phyloP scores from a whole-genome alignment of 768 basidiomycete genomes.

The Rhodotorula babjevae region DNA sequence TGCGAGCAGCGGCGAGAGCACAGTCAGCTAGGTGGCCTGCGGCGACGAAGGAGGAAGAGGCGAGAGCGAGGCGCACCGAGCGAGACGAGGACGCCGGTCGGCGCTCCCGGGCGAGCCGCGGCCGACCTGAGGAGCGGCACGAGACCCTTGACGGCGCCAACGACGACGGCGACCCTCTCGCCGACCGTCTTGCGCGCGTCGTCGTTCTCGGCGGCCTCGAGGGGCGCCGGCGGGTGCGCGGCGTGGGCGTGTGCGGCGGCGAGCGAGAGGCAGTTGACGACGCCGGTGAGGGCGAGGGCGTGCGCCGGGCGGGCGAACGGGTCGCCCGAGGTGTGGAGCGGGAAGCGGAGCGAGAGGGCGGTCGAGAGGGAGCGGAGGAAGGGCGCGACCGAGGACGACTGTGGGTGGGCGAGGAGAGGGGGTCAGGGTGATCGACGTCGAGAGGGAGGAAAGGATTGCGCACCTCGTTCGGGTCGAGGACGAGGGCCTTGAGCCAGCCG shows the following conservation, averaged over 20 bases:
- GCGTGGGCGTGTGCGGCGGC: not conserved
- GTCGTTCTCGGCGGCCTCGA: conserved; percentile 35
- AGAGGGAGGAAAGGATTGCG: conserved; percentile 21
- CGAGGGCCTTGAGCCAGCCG: conserved; percentile 74
- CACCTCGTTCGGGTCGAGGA: conserved; percentile 75
- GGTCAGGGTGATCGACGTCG: not conserved
- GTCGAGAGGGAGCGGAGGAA: conserved; percentile 78
- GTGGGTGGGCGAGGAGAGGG: not conserved
- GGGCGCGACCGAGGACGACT: conserved; percentile 67
- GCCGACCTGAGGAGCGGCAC: conserved; percentile 37
- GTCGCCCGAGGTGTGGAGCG: conserved; percentile 71
- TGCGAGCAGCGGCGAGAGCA: not conserved
- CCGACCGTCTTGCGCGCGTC: conserved; percentile 12
- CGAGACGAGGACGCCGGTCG: conserved; percentile 18
- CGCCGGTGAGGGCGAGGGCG: conserved; percentile 57
- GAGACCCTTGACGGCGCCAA: conserved; percentile 27
- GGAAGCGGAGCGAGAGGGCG: conserved; percentile 74
- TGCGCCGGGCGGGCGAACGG: conserved; percentile 67
- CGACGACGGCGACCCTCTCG: conserved; percentile 20
- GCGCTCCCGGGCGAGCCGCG: conserved; percentile 4
- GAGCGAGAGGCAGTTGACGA: conserved; percentile 66
- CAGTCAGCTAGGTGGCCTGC: accelerated
- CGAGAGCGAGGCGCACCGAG: conserved; percentile 5
- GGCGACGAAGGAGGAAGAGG: not conserved
- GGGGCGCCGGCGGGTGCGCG: conserved; percentile 12